Percentiles rank a stretch among this genome's conserved stretches.
Conservation (phyloP, 1,284 basidiomycete genomes). For the Pseudozyma sp. region DNA sequence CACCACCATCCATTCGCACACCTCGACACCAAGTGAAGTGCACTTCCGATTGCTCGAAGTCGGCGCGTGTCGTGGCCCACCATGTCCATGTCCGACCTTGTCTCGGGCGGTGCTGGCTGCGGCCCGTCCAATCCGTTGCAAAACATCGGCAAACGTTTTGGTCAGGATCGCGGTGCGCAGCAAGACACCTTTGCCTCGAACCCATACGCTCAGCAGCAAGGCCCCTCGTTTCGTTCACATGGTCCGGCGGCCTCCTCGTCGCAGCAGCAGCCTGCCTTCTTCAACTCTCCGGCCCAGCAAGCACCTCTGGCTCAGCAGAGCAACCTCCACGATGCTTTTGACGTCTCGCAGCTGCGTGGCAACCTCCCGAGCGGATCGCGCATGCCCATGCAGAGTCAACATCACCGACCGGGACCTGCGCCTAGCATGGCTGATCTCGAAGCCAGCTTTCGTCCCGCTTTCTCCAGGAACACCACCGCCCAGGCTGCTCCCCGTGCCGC, state of each 20-base stretch:
- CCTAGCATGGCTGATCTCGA: slow-evolving; percentile 37
- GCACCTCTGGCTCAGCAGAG: slow-evolving; percentile 10
- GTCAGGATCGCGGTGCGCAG: slow-evolving; percentile 62
- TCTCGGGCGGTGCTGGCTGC: slow-evolving; percentile 64
- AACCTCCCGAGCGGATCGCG: slow-evolving; percentile 43
- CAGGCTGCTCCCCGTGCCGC: slow-evolving; percentile 16
- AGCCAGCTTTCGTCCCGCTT: slow-evolving; percentile 45
- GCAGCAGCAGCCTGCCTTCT: slow-evolving; percentile 46
- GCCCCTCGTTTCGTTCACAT: slow-evolving; percentile 31
- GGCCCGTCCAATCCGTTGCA: slow-evolving; percentile 66
- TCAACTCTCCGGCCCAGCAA: slow-evolving; percentile 34
- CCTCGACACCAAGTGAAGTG: slow-evolving; percentile 16
- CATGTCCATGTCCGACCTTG: slow-evolving; percentile 65
- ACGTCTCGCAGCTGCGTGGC: slow-evolving; percentile 54
- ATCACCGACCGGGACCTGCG: slow-evolving; percentile 12
- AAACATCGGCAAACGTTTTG: slow-evolving; percentile 65
- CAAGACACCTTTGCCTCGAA: slow-evolving; percentile 39
- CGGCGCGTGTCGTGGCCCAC: background rate
- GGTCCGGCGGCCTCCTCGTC: slow-evolving; percentile 3
- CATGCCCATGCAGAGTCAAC: slow-evolving; percentile 22
- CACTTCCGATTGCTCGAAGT: background rate
- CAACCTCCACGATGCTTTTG: slow-evolving; percentile 43
- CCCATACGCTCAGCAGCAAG: slow-evolving; percentile 15
- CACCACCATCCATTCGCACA: slow-evolving; percentile 4
- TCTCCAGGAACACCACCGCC: slow-evolving; percentile 11